Evolutionary conservation across 108 stramenopile genomes (phyloP).

Genomic region (Seminavis robusta): DNA sequence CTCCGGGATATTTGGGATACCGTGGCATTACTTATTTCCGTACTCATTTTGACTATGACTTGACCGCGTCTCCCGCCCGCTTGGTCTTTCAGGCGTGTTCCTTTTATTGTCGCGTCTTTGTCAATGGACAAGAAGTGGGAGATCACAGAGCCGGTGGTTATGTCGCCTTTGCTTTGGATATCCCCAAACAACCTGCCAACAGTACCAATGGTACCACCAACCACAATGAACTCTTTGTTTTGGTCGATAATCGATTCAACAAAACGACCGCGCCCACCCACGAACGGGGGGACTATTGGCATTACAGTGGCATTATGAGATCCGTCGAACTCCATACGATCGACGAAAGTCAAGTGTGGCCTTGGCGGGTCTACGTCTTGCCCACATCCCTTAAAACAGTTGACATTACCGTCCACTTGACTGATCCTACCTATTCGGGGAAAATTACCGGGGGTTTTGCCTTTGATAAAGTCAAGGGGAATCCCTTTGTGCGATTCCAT

Average conservation of each 20-base stretch:
- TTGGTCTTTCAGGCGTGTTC: conserved; percentile 34
- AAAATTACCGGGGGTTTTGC: not conserved
- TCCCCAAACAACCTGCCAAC: conserved; percentile 2
- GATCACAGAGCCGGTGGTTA: conserved; percentile 40
- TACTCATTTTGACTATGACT: conserved; percentile 15
- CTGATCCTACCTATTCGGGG: too few relatives aligned
- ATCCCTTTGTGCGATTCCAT: too few relatives aligned
- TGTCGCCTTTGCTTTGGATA: conserved; percentile 30
- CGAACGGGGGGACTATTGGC: conserved; percentile 48
- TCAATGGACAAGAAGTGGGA: conserved; percentile 37
- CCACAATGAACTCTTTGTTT: conserved; percentile 17
- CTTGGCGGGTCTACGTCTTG: conserved; percentile 26
- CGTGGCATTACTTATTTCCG: conserved; percentile 31
- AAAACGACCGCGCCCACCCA: conserved; percentile 35
- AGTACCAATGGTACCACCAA: not conserved
- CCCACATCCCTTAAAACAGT: conserved; percentile 5
- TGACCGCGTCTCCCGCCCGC: not conserved
- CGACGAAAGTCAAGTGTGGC: conserved; percentile 5
- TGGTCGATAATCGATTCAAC: conserved; percentile 45
- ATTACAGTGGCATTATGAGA: conserved; percentile 36
- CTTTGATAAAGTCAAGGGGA: too few relatives aligned
- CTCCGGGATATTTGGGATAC: conserved; percentile 23
- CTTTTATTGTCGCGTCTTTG: conserved; percentile 46
- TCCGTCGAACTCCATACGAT: conserved; percentile 28
- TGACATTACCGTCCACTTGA: conserved; percentile 1